Evolutionary conservation across 2,329 filamentous ascomycete genomes (phyloP).

Genomic region (Diplodia seriata): DNA sequence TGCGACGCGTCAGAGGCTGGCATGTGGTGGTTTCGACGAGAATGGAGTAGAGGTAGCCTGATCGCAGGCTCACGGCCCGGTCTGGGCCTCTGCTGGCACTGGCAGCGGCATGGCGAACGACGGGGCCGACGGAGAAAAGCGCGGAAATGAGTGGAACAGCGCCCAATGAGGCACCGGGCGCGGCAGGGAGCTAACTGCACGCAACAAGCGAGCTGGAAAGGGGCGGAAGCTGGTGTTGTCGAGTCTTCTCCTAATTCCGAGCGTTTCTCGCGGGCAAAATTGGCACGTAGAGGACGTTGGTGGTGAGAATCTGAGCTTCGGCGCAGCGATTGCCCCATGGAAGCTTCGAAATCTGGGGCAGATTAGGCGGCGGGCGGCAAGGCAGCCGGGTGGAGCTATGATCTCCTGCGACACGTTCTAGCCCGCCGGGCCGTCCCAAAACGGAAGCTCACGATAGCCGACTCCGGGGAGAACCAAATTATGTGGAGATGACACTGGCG

Average conservation of each 20-base stretch:
- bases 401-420: constrained; percentile 29
- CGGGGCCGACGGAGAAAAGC: constrained; percentile 22
- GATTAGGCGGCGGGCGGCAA: constrained; percentile 27
- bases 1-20: constrained; percentile 4
- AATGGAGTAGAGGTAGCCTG: neutral
- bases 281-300: neutral
- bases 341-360: constrained; percentile 28
- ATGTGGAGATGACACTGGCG: constrained; percentile 25
- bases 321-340: constrained; percentile 10
- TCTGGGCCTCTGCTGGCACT: constrained; percentile 24
- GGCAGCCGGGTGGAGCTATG: constrained; percentile 27
- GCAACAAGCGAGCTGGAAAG: neutral
- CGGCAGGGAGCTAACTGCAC: neutral
- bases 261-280: neutral
- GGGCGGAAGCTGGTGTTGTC: neutral
- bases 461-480: constrained; percentile 24
- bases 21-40: neutral
- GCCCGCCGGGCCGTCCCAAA: constrained; percentile 17
- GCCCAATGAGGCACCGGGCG: neutral
- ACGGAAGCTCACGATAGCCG: constrained; percentile 29
- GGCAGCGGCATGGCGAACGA: constrained; percentile 2
- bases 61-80: neutral
- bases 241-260: neutral
- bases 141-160: constrained; percentile 18
- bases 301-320: constrained; percentile 6